Base-by-base conservation (phyloP, 768 basidiomycete genomes). In the Trametopsis cervina region DNA sequence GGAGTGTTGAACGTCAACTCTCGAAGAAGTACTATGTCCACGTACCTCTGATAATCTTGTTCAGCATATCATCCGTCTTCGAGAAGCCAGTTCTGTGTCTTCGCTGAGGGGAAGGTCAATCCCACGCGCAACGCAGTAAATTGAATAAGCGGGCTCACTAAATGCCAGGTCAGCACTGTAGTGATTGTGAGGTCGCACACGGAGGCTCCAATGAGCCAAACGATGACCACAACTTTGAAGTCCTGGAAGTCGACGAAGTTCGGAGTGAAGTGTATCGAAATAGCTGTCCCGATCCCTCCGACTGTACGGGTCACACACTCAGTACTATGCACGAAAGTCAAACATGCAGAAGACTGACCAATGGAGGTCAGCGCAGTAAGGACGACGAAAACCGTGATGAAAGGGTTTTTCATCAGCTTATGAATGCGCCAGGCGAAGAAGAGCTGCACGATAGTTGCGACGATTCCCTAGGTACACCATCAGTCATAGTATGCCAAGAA, bases 361-460 rank as follows among this genome's bases (percentile, higher is more conserved):
- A 44, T 26, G 5, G 52, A 49, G 10, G 42, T 46, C 12, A 44
- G 38, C n/a, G 49, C 37, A 4, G 49, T 54, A 17, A 54, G 9
- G 22, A 17, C 23, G n/a, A 54, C 46, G 35, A 49, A 2, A 13
- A 35, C 9, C 20, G 50, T 49, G 25, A 58, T 15, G 35, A 26
- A 52, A 40, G 33, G 29, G 23, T 55, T 55, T 13, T 35, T 25
- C 2, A 44, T 55, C 12, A 58, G 45, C 6, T 51, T 46, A 18
- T 50, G 47, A 2, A 58, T 44, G 20, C 57, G 48, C 54, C 51
- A 58, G 3, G 54, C 51, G 43, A 50, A 50, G 49, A 55, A 58
- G 4, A 55, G 40, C 46, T 56, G 54, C 0, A 50, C 41, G 4
- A 42, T 36, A 6, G 46, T 51, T 2, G 54, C 51, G 18, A 55